Evolutionary conservation across 495 filamentous ascomycete species (phyloP).

Genomic region (Penicillium lividum): DNA sequence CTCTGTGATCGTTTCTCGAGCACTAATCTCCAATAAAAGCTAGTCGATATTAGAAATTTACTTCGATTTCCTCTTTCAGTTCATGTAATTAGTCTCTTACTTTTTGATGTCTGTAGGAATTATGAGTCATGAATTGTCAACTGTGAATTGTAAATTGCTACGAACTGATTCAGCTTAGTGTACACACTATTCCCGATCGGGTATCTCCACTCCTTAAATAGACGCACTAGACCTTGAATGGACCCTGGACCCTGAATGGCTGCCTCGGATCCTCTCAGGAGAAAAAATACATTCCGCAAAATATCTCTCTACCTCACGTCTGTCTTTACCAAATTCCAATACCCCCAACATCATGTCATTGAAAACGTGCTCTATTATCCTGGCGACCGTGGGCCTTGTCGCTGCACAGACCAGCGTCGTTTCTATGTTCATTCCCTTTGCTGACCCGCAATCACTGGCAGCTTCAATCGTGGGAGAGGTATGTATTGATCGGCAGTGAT

Average conservation of each 20-base stretch:
- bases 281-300: not conserved
- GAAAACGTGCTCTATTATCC: not conserved
- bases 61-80: too few relatives aligned
- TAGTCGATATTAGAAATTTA: too few relatives aligned
- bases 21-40: too few relatives aligned
- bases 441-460: conserved; percentile 36
- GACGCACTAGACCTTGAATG: too few relatives aligned
- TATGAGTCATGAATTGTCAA: too few relatives aligned
- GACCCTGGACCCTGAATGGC: not conserved
- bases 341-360: conserved; percentile 1
- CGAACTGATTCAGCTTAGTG: too few relatives aligned
- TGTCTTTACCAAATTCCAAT: not conserved
- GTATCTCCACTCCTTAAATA: too few relatives aligned
- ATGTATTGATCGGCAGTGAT: not conserved
- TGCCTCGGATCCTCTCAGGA: not conserved
- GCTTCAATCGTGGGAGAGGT: conserved; percentile 44
- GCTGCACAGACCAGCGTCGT: conserved; percentile 33
- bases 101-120: too few relatives aligned
- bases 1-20: too few relatives aligned
- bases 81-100: too few relatives aligned
- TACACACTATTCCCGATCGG: too few relatives aligned
- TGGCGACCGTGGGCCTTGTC: conserved; percentile 24
- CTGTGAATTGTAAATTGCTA: too few relatives aligned
- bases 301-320: not conserved
- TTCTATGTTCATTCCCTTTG: conserved; percentile 36